Percentiles rank a stretch among this genome's conserved stretches.
These are phyloP conservation scores for Alternaria sp. DNA, from an alignment of 2,329 filamentous ascomycete genomes.

Conservation along the genomic window DNA sequence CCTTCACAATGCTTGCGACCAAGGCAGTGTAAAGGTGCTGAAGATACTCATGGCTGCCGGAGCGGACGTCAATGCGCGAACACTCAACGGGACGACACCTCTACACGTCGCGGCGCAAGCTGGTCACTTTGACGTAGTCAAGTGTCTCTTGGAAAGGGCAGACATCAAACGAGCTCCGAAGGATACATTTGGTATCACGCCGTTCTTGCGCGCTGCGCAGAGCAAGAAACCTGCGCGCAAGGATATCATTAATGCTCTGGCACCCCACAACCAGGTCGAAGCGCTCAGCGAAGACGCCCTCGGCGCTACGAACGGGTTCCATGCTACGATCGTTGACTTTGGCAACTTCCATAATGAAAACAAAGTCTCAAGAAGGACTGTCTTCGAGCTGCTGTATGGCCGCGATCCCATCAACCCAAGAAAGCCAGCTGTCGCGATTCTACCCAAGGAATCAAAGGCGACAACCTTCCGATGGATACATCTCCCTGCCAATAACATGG, in stretches of 20 bases:
- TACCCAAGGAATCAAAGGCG: conserved; percentile 50
- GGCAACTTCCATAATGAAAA: conserved; percentile 47
- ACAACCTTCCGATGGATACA: conserved; percentile 56
- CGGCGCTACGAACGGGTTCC: conserved; percentile 47
- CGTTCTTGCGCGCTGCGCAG: conserved; percentile 52
- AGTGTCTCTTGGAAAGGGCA: conserved; percentile 44
- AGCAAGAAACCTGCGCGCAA: conserved; percentile 41
- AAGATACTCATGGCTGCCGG: conserved; percentile 37
- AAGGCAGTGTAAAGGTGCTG: conserved; percentile 42
- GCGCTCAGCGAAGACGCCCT: conserved; percentile 42
- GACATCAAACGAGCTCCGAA: conserved; percentile 48
- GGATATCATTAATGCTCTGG: conserved; percentile 51
- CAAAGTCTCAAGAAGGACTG: conserved; percentile 38
- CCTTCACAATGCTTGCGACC: conserved; percentile 45
- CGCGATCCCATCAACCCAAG: conserved; percentile 40
- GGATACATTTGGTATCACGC: conserved; percentile 54
- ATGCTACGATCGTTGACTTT: conserved; percentile 50
- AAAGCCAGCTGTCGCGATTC: conserved; percentile 45
- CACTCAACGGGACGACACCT: conserved; percentile 46
- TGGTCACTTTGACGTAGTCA: conserved; percentile 46
- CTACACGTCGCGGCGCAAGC: conserved; percentile 47
- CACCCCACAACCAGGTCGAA: conserved; percentile 51
- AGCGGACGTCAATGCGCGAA: conserved; percentile 42
- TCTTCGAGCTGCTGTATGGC: conserved; percentile 47
- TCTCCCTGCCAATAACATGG: conserved; percentile 59